Percentiles rank a stretch among this genome's conserved stretches.
Conservation (phyloP, 441 rosid genomes). For the Eugenia klotzschiana region DNA sequence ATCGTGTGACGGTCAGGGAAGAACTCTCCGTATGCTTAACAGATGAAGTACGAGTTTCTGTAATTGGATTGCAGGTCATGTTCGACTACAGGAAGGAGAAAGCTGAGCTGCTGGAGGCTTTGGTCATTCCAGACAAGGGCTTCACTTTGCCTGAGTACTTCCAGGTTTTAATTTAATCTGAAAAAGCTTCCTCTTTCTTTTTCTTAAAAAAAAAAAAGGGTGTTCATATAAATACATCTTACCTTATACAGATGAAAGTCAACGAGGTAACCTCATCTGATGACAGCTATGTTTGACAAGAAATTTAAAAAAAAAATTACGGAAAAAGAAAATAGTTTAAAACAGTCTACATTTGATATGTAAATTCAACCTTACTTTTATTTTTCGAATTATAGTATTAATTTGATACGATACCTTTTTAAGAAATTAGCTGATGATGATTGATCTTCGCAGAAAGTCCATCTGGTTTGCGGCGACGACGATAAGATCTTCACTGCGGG, state of each 20-base stretch:
- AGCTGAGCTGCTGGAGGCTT: conserved; percentile 15
- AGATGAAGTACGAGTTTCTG: neutral
- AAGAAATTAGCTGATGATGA: neutral
- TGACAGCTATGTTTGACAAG: neutral
- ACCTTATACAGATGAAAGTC: neutral
- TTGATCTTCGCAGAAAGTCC: conserved; percentile 12
- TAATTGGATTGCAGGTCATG: neutral
- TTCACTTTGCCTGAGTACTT: conserved; percentile 5
- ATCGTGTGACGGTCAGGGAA: no score
- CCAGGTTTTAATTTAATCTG: conserved; percentile 1
- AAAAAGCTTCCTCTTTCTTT: neutral
- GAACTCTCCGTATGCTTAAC: no score
- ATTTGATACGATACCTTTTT: neutral
- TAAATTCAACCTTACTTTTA: neutral
- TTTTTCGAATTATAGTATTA: neutral
- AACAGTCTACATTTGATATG: neutral
- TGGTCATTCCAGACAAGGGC: conserved; percentile 14
- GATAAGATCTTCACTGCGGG: conserved; percentile 14
- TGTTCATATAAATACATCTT: neutral
- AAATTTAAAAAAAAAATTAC: neutral
- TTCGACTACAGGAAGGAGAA: conserved; percentile 18
- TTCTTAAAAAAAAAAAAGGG: neutral
- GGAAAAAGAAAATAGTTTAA: neutral
- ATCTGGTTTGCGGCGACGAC: conserved; percentile 23
- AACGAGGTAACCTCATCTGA: neutral